Evolutionary conservation across 768 basidiomycete genomes (phyloP), one percentile per base, ranked within the genome.

Genomic region (Ramaria sp.): DNA sequence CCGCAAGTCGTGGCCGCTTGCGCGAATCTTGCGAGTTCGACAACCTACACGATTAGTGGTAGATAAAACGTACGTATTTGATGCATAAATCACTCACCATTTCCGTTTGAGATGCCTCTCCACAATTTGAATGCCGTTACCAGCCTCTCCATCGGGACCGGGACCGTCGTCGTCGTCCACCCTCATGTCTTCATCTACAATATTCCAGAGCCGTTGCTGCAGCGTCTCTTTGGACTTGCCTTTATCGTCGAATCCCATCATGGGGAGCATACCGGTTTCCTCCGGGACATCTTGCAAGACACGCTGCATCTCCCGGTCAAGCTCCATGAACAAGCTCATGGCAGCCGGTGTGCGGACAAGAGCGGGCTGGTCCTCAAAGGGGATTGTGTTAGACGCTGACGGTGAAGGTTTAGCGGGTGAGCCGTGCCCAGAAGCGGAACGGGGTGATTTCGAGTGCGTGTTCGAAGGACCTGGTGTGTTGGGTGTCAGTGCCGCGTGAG

Each of bases 261-360:
- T 47, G 20, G 46, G 46, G 17, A 48, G 31, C 24, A 57, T 38
- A 2, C 41, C 54, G 7, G 24, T 17, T 19, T 52, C 45, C 5
- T 45, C 33, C 2, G 47, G 37, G 7, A 24, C 33, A 42, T n/a
- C 37, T 22, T 49, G 46, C 31, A 57, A 37, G n/a, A 45, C 19
- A 47, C 60, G 62, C 11, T 76, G 73, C 12, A 84, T 64, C 17
- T 78, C 78, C 10, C 59, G 65, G 59, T 89, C 86, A 7, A 91
- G 72, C 50, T 80, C 73, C 27, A 67, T 67, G 62, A 91, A 91
- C 53, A 72, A 61, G 2, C 74, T 66, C 91, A 94, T 94, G n/a
- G 83, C 82, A 58, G 81, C 76, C 0, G 81, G 72, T 0, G 88
- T 86, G 17, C 91, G 83, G 12, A 78, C 65, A 13, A 91, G 77